Percentiles rank a stretch among this genome's conserved stretches.
Conservation (phyloP, 2,329 filamentous ascomycete genomes). For the Tothia fuscella region DNA sequence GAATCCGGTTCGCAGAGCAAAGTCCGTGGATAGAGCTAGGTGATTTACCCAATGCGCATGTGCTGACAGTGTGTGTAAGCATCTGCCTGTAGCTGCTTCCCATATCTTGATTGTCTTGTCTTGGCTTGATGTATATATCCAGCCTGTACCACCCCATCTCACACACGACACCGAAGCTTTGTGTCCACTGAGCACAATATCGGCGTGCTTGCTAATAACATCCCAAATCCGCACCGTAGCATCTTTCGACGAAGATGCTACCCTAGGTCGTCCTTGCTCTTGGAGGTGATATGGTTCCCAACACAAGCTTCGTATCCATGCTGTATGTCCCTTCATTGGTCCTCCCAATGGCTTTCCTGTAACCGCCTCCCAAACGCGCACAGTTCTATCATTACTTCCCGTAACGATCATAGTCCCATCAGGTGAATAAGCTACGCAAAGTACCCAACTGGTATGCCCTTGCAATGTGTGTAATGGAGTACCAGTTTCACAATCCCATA, state of each 20-base stretch:
- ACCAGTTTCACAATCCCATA: constrained; percentile 93
- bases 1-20: constrained; percentile 73
- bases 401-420: constrained; percentile 74
- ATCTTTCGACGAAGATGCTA: constrained; percentile 86
- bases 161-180: constrained; percentile 83
- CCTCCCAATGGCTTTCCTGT: constrained; percentile 63
- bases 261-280: constrained; percentile 55
- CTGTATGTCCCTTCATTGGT: constrained; percentile 70
- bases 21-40: constrained; percentile 84
- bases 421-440: constrained; percentile 77
- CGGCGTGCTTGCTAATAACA: constrained; percentile 62
- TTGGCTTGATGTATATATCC: constrained; percentile 47
- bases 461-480: constrained; percentile 77
- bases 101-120: constrained; percentile 90
- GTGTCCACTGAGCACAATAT: constrained; percentile 78
- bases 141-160: constrained; percentile 81
- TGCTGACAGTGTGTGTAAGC: constrained; percentile 65
- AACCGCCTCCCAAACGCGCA: constrained; percentile 79
- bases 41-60: constrained; percentile 97
- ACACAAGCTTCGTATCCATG: constrained; percentile 75
- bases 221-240: constrained; percentile 81
- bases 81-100: constrained; percentile 66
- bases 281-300: constrained; percentile 94
- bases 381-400: constrained; percentile 83
- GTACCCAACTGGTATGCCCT: constrained; percentile 81